Percentiles rank a stretch among this genome's conserved stretches.
These are phyloP conservation scores for Madurella fahalii DNA, from an alignment of 2,329 filamentous ascomycete species.

Conservation along the genomic window DNA sequence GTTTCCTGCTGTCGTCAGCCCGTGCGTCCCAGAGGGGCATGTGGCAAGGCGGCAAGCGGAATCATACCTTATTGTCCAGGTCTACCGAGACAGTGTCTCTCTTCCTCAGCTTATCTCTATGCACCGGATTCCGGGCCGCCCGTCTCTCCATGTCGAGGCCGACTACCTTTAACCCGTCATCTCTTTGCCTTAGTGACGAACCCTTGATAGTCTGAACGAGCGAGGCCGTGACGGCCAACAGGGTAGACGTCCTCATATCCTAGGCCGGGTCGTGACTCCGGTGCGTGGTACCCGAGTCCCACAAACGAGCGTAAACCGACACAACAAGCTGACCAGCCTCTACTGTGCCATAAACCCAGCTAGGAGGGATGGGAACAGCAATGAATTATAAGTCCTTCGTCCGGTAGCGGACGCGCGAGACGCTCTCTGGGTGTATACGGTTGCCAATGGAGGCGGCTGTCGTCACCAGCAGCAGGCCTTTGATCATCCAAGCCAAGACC, in stretches of 20 bases:
- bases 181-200: slow-evolving; percentile 30
- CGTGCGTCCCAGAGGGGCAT: not conserved
- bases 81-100: slow-evolving; percentile 40
- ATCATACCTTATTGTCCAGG: slow-evolving; percentile 55
- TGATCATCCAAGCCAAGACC: not conserved
- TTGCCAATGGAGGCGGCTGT: not conserved
- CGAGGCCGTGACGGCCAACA: slow-evolving; percentile 30
- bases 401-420: slow-evolving; percentile 1
- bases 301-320: slow-evolving; percentile 3
- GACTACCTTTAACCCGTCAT: slow-evolving; percentile 42
- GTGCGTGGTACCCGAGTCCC: not conserved
- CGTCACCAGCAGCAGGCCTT: not conserved
- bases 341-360: not conserved
- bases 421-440: slow-evolving; percentile 5
- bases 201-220: slow-evolving; percentile 26
- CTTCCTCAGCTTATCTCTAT: slow-evolving; percentile 44
- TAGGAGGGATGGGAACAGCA: not conserved
- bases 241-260: slow-evolving; percentile 36
- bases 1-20: slow-evolving; percentile 43
- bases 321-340: not conserved
- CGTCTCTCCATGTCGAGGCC: slow-evolving; percentile 42
- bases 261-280: not conserved
- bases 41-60: slow-evolving; percentile 16
- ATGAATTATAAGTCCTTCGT: not conserved
- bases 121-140: slow-evolving; percentile 38